phyloP scores from a whole-genome alignment of 1,284 basidiomycete genomes.

The Ceraceosorus bombacis region DNA sequence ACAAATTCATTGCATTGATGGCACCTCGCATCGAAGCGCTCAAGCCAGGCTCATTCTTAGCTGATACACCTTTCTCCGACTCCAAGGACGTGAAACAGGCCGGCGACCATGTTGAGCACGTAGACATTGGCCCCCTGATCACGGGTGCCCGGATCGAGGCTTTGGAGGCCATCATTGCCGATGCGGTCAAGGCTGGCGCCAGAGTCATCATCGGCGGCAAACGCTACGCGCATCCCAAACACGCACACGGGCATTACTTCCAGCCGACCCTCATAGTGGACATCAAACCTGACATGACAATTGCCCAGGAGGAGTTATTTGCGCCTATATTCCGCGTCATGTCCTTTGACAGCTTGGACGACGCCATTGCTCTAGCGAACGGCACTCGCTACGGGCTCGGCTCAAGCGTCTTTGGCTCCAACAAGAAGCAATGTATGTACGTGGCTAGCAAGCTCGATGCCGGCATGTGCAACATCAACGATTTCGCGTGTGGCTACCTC shows the following conservation, averaged over 20 bases:
- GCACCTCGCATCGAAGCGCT: conserved; percentile 29
- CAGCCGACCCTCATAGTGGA: conserved; percentile 75
- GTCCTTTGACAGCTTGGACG: conserved; percentile 58
- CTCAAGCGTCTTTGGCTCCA: conserved; percentile 84
- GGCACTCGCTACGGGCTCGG: conserved; percentile 82
- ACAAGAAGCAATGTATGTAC: conserved; percentile 64
- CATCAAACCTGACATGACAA: conserved; percentile 55
- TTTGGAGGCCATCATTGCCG: conserved; percentile 63
- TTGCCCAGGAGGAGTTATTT: conserved; percentile 42
- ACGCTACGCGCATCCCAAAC: conserved; percentile 61
- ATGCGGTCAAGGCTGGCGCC: conserved; percentile 68
- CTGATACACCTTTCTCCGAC: conserved; percentile 26
- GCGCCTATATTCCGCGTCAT: conserved; percentile 43
- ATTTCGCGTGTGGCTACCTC: conserved; percentile 75
- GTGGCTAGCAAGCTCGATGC: conserved; percentile 74
- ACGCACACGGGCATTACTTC: conserved; percentile 66
- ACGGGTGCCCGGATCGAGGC: conserved; percentile 60
- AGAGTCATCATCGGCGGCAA: conserved; percentile 62
- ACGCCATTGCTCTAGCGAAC: conserved; percentile 79
- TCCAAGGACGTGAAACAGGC: not conserved
- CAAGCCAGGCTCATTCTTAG: conserved; percentile 34
- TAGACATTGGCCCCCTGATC: conserved; percentile 75
- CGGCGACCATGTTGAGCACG: conserved; percentile 1
- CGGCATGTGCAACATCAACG: conserved; percentile 92
- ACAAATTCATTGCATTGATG: conserved; percentile 57